These are phyloP conservation scores for Suillus americanus DNA, from an alignment of 768 basidiomycete genomes.

Conservation along the genomic window DNA sequence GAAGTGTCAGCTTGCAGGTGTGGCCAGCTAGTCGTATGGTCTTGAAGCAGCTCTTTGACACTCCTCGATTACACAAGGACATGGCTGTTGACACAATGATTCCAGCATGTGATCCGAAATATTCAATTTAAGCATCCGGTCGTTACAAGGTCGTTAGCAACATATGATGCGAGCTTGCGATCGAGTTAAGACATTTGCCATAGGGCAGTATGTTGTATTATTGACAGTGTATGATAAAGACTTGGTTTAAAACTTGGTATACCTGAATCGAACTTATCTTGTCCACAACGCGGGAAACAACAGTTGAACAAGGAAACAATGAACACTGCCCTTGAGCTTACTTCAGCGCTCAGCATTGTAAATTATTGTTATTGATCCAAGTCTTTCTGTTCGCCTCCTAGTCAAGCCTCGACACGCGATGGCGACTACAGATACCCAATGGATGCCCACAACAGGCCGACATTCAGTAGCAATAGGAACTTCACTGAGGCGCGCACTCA, in stretches of 20 bases:
- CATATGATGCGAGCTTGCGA: not conserved
- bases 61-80: not conserved
- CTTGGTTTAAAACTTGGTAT: not conserved
- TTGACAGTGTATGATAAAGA: not conserved
- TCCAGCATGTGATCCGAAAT: not conserved
- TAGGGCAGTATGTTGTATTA: not conserved
- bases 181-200: not conserved
- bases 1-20: not conserved
- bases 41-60: not conserved
- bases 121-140: not conserved
- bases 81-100: not conserved
- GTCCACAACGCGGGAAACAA: not conserved
- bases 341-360: not conserved
- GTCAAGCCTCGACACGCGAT: slow-evolving; percentile 28
- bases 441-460: slow-evolving; percentile 61
- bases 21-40: not conserved
- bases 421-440: slow-evolving; percentile 44
- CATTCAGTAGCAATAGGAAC: slow-evolving; percentile 60
- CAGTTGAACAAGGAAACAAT: slow-evolving; percentile 1
- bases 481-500: slow-evolving; percentile 65
- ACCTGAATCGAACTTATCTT: not conserved
- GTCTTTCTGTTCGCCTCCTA: not conserved
- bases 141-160: not conserved
- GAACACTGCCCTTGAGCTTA: not conserved
- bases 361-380: not conserved